Conservation (phyloP, 1,139 yeast genomes). For the Sugiyamaella sp. region DNA sequence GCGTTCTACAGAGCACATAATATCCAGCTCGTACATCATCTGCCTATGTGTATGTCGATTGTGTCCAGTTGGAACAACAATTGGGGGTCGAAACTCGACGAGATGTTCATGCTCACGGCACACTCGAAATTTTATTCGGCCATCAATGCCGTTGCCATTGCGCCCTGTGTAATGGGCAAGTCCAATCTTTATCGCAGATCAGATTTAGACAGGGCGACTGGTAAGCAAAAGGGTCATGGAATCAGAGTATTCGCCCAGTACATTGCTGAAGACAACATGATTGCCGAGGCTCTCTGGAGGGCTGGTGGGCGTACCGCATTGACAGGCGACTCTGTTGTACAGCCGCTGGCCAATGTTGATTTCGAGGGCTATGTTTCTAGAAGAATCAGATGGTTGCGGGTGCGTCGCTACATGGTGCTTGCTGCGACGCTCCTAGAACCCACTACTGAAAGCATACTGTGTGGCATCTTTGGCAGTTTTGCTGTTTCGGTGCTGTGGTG, state of each 20-base stretch:
- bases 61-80: constrained; percentile 34
- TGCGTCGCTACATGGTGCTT: constrained; percentile 85
- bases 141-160: constrained; percentile 72
- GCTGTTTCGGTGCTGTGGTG: constrained; percentile 53
- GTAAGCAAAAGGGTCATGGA: constrained; percentile 46
- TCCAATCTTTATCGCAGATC: constrained; percentile 76
- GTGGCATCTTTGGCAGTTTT: constrained; percentile 65
- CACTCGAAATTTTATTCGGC: constrained; percentile 85
- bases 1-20: constrained; percentile 52
- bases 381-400: constrained; percentile 83
- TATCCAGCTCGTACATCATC: constrained; percentile 74
- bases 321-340: constrained; percentile 78
- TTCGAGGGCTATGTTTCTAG: constrained; percentile 62
- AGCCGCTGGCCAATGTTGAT: constrained; percentile 62
- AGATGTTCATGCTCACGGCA: constrained; percentile 80
- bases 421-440: constrained; percentile 87
- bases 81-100: constrained; percentile 76
- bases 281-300: constrained; percentile 84
- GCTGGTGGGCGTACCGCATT: constrained; percentile 73
- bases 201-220: constrained; percentile 60
- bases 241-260: constrained; percentile 73
- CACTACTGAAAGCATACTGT: constrained; percentile 73
- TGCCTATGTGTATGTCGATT: constrained; percentile 64
- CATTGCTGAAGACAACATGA: constrained; percentile 94
- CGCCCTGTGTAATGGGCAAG: constrained; percentile 95